Conservation (phyloP, 2,329 filamentous ascomycete genomes). For the Fusarium palustre region DNA sequence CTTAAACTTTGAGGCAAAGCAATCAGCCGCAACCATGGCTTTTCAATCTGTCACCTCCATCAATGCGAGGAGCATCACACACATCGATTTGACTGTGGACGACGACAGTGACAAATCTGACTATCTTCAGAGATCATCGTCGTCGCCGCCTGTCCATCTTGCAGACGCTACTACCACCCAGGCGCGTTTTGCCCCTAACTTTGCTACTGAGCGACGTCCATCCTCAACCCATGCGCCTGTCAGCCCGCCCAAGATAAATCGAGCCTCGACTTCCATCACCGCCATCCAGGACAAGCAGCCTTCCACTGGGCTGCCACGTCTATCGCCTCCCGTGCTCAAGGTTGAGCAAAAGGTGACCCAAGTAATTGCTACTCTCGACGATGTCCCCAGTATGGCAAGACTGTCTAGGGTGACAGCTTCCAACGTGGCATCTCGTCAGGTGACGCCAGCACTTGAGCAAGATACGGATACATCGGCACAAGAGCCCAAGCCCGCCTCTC, state of each 20-base stretch:
- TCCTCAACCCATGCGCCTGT: slow-evolving; percentile 37
- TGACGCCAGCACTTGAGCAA: slow-evolving; percentile 40
- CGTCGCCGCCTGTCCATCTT: background rate
- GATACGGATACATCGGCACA: slow-evolving; percentile 22
- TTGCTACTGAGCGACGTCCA: slow-evolving; percentile 18
- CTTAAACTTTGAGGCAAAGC: slow-evolving; percentile 35
- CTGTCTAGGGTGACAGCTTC: slow-evolving; percentile 35
- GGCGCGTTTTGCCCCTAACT: slow-evolving; percentile 26
- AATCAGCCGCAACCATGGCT: slow-evolving; percentile 32
- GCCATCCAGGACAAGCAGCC: slow-evolving; percentile 6
- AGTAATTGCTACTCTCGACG: slow-evolving; percentile 20
- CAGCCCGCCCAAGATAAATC: slow-evolving; percentile 48
- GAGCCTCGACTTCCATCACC: slow-evolving; percentile 25
- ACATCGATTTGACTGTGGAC: slow-evolving; percentile 40
- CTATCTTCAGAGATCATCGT: background rate
- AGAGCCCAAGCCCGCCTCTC: slow-evolving; percentile 26
- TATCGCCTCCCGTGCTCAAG: slow-evolving; percentile 3
- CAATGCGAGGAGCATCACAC: slow-evolving; percentile 2
- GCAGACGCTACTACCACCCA: slow-evolving; percentile 18
- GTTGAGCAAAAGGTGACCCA: slow-evolving; percentile 22
- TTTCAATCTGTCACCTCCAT: slow-evolving; percentile 14
- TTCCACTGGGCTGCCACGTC: slow-evolving; percentile 12
- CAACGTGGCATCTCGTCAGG: slow-evolving; percentile 40
- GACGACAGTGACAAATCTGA: slow-evolving; percentile 18
- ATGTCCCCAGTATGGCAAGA: slow-evolving; percentile 43